Base-by-base conservation (phyloP, 768 basidiomycete genomes). In the Boletus eberwhitei region DNA sequence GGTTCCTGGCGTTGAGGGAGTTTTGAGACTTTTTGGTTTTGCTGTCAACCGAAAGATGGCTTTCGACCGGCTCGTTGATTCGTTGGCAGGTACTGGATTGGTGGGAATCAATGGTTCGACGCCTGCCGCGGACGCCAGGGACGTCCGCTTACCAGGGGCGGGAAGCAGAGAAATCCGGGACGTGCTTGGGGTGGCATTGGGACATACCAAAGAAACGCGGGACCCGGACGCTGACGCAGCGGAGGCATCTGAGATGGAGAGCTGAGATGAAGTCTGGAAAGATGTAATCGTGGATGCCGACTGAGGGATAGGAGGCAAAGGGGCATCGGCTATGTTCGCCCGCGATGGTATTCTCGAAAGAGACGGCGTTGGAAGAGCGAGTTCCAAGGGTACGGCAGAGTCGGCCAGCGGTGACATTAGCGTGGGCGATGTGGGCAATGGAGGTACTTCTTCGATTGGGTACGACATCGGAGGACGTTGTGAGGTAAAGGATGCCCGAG, bases 21-120 rank as follows among this genome's bases (percentile, higher is more conserved):
- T 41, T 46, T 66, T 68, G 29, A 57, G 35, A 35, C 45, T 54
- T 38, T 71, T 70, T 38, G 64, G 50, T 57, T 66, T 70, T 8
- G 62, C 50, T 14, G 66, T 52, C 48, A 68, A 53, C 8, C 64
- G 58, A 49, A 70, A 70, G 17, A 72, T 72, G 14, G 69, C 68
- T 50, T 72, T 72, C 9, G 70, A 48, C 39, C 66, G 59, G 6
- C 38, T 38, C 1, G 47, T 21, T 13, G 48, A 16, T 29, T 55
- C 37, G 34, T 22, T 36, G 17, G 49, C 12, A 50, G 56, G 26
- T 5, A 45, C 14, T 13, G 49, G 42, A 11, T 50, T 53, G 9
- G 52, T 50, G 21, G 59, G 49, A 1, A 45, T 42, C 32, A 57
- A 37, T 3, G 67, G 59, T 24, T 61, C 66, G 5, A 67, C 45